Base-by-base conservation (phyloP, 1,284 basidiomycete genomes). In the Trichosporon asahii region DNA sequence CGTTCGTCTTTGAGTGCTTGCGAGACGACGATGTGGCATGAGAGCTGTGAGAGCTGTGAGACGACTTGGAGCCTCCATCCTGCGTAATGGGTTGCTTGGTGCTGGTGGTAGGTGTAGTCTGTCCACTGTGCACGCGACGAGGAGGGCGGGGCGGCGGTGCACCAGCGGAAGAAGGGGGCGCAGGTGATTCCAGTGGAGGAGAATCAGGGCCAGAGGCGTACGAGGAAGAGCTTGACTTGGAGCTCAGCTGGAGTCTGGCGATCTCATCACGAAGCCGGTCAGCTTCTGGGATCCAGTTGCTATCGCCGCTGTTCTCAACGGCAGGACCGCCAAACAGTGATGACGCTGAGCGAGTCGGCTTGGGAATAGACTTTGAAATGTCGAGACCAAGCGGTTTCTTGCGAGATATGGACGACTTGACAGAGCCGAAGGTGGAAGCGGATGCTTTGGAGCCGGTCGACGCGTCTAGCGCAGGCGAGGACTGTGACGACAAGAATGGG, bases 191-290 rank as follows among this genome's bases (percentile, higher is more conserved):
- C 23, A 64, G 57, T 12, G 70, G 33, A 12, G 72, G 72, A 8
- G 72, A 73, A 11, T 72, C 68, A 27, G 69, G 72, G 8, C 72
- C 71, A 3, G 73, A 74, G 31, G 69, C 68, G 53, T 69, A 72
- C 55, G 73, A 74, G n/a, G 74, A 75, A 6, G 75, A 75, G n/a
- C 76, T 75, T 2, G 80, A 92, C 84, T 77, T 91, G 88, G 73
- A 93, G 83, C 77, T 88, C 89, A 67, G 90, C 90, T 86, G 68
- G 66, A 78, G 75, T 80, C 84, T 71, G 8, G 74, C 78, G 68
- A 80, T 80, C 67, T 81, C 77, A 64, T 79, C 83, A 57, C 80
- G 78, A 29, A 84, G 81, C 0, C 84, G 83, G 14, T 86, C 84
- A 65, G 80, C 77, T 63, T 87, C 85, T 53, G 85, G 83, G 68